Evolutionary conservation across 805 yeast genomes (phyloP).

Genomic region (Candida taoyuanica): DNA sequence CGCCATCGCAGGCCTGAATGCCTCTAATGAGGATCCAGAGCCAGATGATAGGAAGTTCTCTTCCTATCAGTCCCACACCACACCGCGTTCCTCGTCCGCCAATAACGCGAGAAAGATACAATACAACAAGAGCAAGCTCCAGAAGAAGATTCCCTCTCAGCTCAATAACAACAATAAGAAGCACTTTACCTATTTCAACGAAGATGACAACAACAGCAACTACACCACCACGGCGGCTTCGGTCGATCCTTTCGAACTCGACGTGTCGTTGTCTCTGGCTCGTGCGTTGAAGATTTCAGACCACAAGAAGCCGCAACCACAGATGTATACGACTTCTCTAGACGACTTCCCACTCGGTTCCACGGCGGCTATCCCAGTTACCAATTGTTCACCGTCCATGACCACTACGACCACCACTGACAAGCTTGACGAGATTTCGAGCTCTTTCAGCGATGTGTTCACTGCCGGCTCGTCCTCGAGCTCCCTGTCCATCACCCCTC

Average conservation of each 20-base stretch:
- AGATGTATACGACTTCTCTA: neutral
- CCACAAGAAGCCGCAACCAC: slow-evolving; percentile 1
- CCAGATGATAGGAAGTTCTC: slow-evolving; percentile 46
- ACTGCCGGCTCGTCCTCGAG: slow-evolving; percentile 22
- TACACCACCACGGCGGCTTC: slow-evolving; percentile 10
- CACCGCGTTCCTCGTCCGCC: too few species aligned
- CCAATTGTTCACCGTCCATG: neutral
- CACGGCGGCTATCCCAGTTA: slow-evolving; percentile 1
- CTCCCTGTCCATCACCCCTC: slow-evolving; percentile 25
- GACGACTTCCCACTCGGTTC: neutral
- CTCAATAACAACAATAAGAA: slow-evolving; percentile 4
- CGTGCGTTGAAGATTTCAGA: neutral
- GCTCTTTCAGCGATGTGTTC: slow-evolving; percentile 27
- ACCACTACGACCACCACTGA: slow-evolving; percentile 4
- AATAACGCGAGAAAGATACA: slow-evolving; percentile 17
- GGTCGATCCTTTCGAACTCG: slow-evolving; percentile 26
- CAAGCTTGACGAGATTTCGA: slow-evolving; percentile 21
- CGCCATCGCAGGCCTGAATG: slow-evolving; percentile 28
- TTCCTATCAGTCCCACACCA: slow-evolving; percentile 29
- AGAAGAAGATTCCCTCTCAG: slow-evolving; percentile 12
- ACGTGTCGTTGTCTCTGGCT: slow-evolving; percentile 27
- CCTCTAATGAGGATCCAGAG: slow-evolving; percentile 36
- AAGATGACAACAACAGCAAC: slow-evolving; percentile 7
- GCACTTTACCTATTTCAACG: slow-evolving; percentile 18
- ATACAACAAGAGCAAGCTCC: slow-evolving; percentile 21